Evolutionary conservation across 306 rosid species (phyloP).

Genomic region (Leucaena leucocephala): DNA sequence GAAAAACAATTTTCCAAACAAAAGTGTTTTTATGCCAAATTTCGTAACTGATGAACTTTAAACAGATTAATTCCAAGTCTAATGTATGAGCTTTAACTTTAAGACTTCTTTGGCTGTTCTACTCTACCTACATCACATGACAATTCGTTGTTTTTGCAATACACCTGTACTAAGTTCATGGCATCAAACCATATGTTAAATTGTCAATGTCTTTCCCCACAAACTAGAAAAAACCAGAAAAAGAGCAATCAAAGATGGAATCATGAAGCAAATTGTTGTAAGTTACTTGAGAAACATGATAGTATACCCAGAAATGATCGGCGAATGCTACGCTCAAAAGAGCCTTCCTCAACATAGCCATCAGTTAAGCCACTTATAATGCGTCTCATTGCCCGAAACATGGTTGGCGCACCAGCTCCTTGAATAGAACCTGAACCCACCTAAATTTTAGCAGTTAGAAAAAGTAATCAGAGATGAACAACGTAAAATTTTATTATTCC

Average conservation of each 20-base stretch:
- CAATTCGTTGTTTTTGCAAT: neutral
- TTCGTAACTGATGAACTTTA: neutral
- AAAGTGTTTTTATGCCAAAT: neutral
- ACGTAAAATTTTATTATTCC: constrained; percentile 9
- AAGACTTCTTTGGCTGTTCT: neutral
- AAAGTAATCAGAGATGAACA: constrained; percentile 28
- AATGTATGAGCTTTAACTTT: neutral
- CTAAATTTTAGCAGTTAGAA: constrained; percentile 55
- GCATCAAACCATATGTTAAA: neutral
- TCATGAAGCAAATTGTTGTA: neutral
- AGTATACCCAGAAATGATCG: constrained; percentile 86
- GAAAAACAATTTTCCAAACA: neutral
- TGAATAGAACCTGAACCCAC: constrained; percentile 97
- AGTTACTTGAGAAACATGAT: constrained; percentile 20
- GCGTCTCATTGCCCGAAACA: constrained; percentile 97
- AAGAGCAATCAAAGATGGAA: neutral
- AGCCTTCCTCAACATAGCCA: constrained; percentile 66
- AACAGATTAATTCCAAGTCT: neutral
- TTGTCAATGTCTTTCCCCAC: constrained; percentile 12
- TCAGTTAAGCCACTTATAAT: constrained; percentile 65
- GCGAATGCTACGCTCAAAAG: constrained; percentile 85
- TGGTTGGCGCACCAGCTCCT: constrained; percentile 99
- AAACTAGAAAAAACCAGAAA: neutral
- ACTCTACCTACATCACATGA: neutral
- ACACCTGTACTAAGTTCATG: neutral